These are phyloP conservation scores for Pestalotiopsis fici DNA, from an alignment of 2,329 filamentous ascomycete genomes.

Conservation along the genomic window DNA sequence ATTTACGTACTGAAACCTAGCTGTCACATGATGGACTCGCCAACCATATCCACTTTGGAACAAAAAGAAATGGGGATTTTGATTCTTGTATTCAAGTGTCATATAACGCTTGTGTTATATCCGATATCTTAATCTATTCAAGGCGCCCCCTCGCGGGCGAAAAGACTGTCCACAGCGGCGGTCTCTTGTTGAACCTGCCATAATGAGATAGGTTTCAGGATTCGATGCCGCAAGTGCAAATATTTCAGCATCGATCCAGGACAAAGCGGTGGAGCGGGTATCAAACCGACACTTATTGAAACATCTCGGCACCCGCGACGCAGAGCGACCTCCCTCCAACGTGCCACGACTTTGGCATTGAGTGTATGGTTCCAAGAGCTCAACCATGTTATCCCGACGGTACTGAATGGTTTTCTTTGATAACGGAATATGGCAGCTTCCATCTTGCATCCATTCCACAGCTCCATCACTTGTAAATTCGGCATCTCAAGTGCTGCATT, in stretches of 20 bases:
- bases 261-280: neutral
- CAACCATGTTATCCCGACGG: neutral
- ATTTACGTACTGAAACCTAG: neutral
- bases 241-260: neutral
- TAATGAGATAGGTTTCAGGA: neutral
- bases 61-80: too few species aligned
- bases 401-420: neutral
- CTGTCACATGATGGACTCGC: too few species aligned
- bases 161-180: too few species aligned
- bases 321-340: neutral
- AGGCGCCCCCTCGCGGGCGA: too few species aligned
- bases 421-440: neutral
- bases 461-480: neutral
- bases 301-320: neutral
- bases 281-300: neutral
- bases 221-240: neutral
- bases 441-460: neutral
- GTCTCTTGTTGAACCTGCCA: neutral
- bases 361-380: neutral
- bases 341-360: neutral
- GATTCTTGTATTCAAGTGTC: too few species aligned
- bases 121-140: too few species aligned
- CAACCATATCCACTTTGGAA: too few species aligned
- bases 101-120: too few species aligned
- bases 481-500: neutral